Base-by-base conservation (phyloP, 306 rosid genomes). In the Pachyrhizus erosus region DNA sequence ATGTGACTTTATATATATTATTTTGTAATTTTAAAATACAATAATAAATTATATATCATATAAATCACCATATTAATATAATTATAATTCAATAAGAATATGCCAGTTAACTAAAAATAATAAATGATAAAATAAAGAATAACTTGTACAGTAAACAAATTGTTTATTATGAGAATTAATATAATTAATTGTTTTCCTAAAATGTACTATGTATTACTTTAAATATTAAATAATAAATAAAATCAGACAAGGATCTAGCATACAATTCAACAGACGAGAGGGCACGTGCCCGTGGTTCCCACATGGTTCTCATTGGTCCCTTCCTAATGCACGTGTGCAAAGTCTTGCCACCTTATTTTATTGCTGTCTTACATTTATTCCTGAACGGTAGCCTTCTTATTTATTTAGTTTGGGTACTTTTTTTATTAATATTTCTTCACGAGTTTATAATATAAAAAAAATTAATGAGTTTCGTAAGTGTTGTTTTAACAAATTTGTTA, bases 291-390 rank as follows among this genome's bases (percentile, higher is more conserved):
- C 48, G 70, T 84, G 91, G 90, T 84, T 74, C 90, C 89, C 67
- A 77, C 65, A 2, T 4, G 70, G 23, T 17, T 52, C 67, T 60
- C 81, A 64, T 64, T 5, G 77, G 64, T 71, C 26, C 21, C 40
- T 61, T 58, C 57, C 18, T 21, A 46, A 69, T 74, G 84, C 91
- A 88, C 92, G 93, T 89, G 92, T 66, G 87, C 82, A 52, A 49
- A 77, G 65, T 18, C 48, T 27, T 40, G 78, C 64, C 1, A 70
- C 27, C 78, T 67, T 66, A 70, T 69, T 13, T 34, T 37, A 70
- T 69, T n/a, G 77, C 85, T 43, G 70, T 83, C 76, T 66, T 70
- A 48, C 74, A 77, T 74, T 75, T 71, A 39, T 73, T 82, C 54
- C 40, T 42, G 10, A 7, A 2, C 39, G 2, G 0, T 66, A 65